These are phyloP conservation scores for Abelmoschus esculentus DNA, from an alignment of 345 rosid genomes.

Conservation along the genomic window DNA sequence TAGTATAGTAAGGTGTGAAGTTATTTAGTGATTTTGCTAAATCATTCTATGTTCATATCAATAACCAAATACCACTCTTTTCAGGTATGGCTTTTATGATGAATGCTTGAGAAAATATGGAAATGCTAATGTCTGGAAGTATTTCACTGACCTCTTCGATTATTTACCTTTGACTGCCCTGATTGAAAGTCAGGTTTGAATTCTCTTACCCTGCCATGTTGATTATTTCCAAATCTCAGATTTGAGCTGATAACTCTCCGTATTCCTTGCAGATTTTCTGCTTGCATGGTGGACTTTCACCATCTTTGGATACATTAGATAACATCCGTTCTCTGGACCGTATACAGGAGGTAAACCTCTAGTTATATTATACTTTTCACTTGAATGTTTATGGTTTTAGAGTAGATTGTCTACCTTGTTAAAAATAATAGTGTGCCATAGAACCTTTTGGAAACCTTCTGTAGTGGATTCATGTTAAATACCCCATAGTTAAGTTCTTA, in stretches of 20 bases:
- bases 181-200: conserved; percentile 54
- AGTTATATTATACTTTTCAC: not conserved
- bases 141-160: conserved; percentile 55
- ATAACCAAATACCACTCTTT: conserved; percentile 8
- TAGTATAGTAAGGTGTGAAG: not conserved
- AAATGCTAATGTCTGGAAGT: conserved; percentile 60
- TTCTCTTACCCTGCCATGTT: not conserved
- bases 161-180: conserved; percentile 53
- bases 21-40: not conserved
- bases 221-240: conserved; percentile 2
- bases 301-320: conserved; percentile 78
- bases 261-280: conserved; percentile 44
- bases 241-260: conserved; percentile 13
- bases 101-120: conserved; percentile 61
- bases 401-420: not conserved
- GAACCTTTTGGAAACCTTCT: too few relatives aligned
- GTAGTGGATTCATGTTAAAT: not conserved
- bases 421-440: too few relatives aligned
- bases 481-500: not conserved
- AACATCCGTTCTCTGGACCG: conserved; percentile 81
- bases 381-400: not conserved
- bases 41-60: not conserved
- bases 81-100: conserved; percentile 59
- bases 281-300: conserved; percentile 88
- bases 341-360: conserved; percentile 63